Evolutionary conservation across 1,284 basidiomycete species (phyloP), one percentile per base, ranked within the genome.

Genomic region (Cerioporus squamosus): DNA sequence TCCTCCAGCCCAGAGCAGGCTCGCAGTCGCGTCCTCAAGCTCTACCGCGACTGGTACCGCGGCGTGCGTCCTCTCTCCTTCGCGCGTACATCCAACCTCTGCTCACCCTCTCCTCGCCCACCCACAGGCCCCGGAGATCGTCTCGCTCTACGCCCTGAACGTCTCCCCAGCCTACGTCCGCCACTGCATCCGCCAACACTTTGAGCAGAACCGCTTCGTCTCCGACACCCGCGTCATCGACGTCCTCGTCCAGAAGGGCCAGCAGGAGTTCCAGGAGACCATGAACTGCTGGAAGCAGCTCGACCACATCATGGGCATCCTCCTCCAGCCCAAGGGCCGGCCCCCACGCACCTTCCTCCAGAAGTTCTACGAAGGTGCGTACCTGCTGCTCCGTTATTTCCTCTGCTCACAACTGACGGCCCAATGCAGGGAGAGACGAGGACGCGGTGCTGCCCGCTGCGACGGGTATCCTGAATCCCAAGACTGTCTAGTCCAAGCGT

Each of bases 41-140:
- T 98, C 20, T 99, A 98, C 80, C 82, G 96, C 59, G 88, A 89
- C 71, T 98, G 95, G 93, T 93, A 96, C 75, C 90, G 96, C 65
- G 83, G 88, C 51, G 95, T 95, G 68, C 70, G 93, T 68, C 26
- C 14, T 31, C 33, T n/a, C 23, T 26, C 20, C 31, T 24, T 15
- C 17, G 23, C 40, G 22, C 44, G 39, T 45, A 5, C 5, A n/a
- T 17, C 22, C 43, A 4, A n/a, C n/a, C n/a, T 24, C 17, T 5
- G 9, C 38, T 18, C 47, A 23, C n/a, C 43, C 23, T 15, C 26
- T 17, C n/a, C 26, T 9, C 26, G 26, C 26, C 26, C 18, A 12
- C 5, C 44, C 20, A 18, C 67, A 97, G 93, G 94, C 95, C 14
- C 96, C 96, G 20, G 93, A 97, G 77, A 91, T 98, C 69, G 86